Base-by-base conservation (phyloP, 2,329 filamentous ascomycete genomes). In the Apiospora phragmitis region DNA sequence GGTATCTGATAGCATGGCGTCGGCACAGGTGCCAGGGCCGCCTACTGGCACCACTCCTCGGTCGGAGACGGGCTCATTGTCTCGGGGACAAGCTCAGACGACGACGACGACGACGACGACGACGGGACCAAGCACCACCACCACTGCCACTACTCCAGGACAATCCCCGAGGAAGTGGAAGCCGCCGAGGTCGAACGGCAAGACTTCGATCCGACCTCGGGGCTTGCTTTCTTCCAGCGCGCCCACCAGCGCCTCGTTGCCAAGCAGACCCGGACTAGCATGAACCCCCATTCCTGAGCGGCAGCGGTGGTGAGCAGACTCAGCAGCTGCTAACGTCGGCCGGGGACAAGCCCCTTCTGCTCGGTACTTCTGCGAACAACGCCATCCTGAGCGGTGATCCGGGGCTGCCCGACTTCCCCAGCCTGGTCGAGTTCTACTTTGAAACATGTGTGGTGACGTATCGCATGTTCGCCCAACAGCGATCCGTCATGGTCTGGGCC, bases 131-230 rank as follows among this genome's bases (percentile, higher is more conserved):
- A 24, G 69, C 29, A 55, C 70, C 32, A 16, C 26, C 70, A 41
- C n/a, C n/a, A n/a, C n/a, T n/a, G n/a, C n/a, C n/a, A n/a, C n/a
- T n/a, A n/a, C n/a, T n/a, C n/a, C n/a, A 12, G 70, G 71, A 16
- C 49, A 62, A 1, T 71, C 66, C 55, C 65, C 49, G 72, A 71
- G 16, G 80, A 79, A 62, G 74, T 80, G 1, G 79, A 75, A 8
- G 78, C 75, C 7, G 73, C 79, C 0, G 80, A 81, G 69, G 80
- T 87, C 14, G 84, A 87, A 72, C 87, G 86, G 1, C 86, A 89
- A 68, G 87, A 87, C 72, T 81, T 88, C n/a, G 87, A 88, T 12
- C 84, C 85, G 18, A 85, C 87, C 0, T 89, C 87, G 0, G 86
- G 86, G 0, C 80, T 89, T 3, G 86, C 86, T 1, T 89, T 90